Evolutionary conservation across 1,284 basidiomycete genomes (phyloP), one percentile per base, ranked within the genome.

Genomic region (Anthracocystis setariae): DNA sequence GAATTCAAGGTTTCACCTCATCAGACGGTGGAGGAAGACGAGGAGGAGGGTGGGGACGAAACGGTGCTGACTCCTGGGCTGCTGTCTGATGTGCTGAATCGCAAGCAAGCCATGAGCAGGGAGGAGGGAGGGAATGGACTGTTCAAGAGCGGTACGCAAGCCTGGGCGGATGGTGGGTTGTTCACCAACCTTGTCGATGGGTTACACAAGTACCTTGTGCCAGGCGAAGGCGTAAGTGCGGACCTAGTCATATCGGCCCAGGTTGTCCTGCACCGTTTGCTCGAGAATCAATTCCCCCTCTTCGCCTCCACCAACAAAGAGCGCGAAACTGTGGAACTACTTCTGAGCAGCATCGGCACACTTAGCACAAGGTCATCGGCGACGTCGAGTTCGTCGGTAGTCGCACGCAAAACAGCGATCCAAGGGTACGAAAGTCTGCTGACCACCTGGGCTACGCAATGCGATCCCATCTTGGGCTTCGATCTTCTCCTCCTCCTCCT

Each of bases 381-480:
- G 7, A 2, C 47, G 7, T 1, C 45, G 3, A 9, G 17, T 8
- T 21, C n/a, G 2, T 33, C 46, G 15, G 25, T 25, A 0, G 46
- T 68, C 5, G 62, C 70, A 2, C 52, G 57, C 17, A 72, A 74
- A 45, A 33, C 71, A 3, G 23, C 63, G 2, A 4, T 73, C 4
- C 63, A 73, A 9, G 60, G 48, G 1, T 65, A 55, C 10, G 68
- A 71, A 42, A 21, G 45, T 0, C 46, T 71, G 29, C 51, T 71
- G 3, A 25, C 46, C 13, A 35, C 52, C 5, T 71, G 58, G 74
- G 51, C 63, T 0, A 23, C 27, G 0, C 33, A 18, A 12, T 66
- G 52, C 33, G 68, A 78, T 39, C 68, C 74, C 1, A 49, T 78
- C n/a, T 57, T 79, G 0, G 76, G 76, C 0, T 64, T 78, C 23